These are phyloP conservation scores for Darksidea phi DNA, from an alignment of 495 filamentous ascomycete genomes.

Conservation along the genomic window DNA sequence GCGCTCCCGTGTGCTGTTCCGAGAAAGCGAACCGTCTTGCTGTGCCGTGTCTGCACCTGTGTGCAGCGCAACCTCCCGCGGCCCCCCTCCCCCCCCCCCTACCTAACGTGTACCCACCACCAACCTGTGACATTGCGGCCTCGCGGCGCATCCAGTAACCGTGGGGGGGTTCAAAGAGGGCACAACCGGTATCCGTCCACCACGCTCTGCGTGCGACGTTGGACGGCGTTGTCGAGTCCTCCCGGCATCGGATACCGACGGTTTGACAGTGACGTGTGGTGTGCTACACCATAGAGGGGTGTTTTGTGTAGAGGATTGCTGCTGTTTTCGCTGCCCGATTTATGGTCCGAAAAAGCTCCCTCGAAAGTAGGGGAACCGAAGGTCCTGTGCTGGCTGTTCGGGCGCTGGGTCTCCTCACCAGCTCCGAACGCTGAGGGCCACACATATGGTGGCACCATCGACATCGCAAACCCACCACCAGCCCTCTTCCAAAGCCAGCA, in stretches of 20 bases:
- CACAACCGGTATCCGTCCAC: background rate
- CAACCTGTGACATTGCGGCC: background rate
- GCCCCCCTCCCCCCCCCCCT: background rate
- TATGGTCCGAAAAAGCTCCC: conserved; percentile 17
- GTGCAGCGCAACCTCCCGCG: conserved; percentile 7
- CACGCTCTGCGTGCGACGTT: background rate
- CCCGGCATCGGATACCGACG: conserved; percentile 13
- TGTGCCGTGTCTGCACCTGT: background rate
- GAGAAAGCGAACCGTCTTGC: background rate
- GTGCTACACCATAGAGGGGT: background rate
- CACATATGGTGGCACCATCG: too few relatives aligned
- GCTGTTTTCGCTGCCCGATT: too few relatives aligned
- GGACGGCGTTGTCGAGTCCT: background rate
- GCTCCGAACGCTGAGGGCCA: background rate
- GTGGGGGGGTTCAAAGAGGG: background rate
- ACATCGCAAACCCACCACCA: too few relatives aligned
- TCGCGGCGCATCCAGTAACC: conserved; percentile 6
- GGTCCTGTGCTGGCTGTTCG: background rate
- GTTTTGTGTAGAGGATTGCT: background rate
- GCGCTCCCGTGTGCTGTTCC: background rate
- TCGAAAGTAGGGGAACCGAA: conserved; percentile 22
- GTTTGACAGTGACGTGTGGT: background rate
- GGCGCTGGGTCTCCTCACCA: background rate
- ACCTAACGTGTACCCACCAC: background rate
- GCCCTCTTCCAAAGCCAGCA: too few relatives aligned